These are phyloP conservation scores for Myrica gale DNA, from an alignment of 306 rosid species.

Conservation along the genomic window DNA sequence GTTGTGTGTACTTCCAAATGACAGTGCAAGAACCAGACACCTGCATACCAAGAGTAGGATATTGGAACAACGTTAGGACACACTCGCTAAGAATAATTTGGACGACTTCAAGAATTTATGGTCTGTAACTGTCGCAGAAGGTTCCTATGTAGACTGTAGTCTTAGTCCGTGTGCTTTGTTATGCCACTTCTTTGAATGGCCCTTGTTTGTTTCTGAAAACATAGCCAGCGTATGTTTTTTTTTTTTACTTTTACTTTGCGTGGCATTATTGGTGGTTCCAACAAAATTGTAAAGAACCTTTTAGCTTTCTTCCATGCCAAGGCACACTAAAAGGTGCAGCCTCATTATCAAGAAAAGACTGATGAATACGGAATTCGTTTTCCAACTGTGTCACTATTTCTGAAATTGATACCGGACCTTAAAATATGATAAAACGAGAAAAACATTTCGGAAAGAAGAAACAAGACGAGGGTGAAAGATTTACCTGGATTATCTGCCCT, in stretches of 20 bases:
- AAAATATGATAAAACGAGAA: not conserved
- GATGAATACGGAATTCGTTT: not conserved
- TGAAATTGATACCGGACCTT: not conserved
- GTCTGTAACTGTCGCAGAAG: not conserved
- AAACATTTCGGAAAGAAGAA: not conserved
- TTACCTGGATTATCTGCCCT: conserved; percentile 75
- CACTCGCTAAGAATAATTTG: not conserved
- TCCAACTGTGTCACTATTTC: not conserved
- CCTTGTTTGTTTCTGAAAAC: not conserved
- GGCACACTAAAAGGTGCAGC: not conserved
- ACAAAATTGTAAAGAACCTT: not conserved
- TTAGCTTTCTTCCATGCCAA: not conserved
- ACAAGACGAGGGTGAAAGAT: not conserved
- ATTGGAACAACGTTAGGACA: not conserved
- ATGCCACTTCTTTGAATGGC: not conserved
- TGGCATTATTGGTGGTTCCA: not conserved
- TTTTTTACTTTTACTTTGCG: not conserved
- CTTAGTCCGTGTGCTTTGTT: not conserved
- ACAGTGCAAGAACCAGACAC: conserved; percentile 80
- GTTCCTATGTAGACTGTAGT: not conserved
- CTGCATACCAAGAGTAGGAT: conserved; percentile 31
- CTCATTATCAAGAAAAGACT: conserved; percentile 3
- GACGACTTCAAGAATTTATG: not conserved
- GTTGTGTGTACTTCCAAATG: conserved; percentile 83
- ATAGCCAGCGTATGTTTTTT: not conserved